phyloP scores from a whole-genome alignment of 306 rosid genomes.

The Ceratonia siliqua region DNA sequence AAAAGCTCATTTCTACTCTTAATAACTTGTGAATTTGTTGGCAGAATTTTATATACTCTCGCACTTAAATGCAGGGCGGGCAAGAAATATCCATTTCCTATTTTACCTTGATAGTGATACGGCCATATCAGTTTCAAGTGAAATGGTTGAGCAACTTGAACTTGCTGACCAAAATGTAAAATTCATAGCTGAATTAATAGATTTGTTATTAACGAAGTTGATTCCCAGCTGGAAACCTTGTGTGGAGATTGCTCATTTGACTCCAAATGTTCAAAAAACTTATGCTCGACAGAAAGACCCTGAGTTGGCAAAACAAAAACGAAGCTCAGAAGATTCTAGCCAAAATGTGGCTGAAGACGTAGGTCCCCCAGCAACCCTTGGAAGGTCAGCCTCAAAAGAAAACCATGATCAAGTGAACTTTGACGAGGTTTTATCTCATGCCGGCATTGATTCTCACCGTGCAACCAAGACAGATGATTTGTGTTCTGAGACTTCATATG shows the following conservation, averaged over 20 bases:
- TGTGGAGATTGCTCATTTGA: constrained; percentile 38
- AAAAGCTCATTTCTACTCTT: not conserved
- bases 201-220: constrained; percentile 41
- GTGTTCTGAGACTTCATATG: constrained; percentile 29
- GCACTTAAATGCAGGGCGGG: constrained; percentile 38
- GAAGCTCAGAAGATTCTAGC: not conserved
- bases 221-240: constrained; percentile 49
- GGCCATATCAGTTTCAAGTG: constrained; percentile 49
- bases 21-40: not conserved
- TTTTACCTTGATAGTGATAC: constrained; percentile 50
- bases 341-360: constrained; percentile 20
- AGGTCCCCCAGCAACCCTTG: not conserved
- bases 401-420: not conserved
- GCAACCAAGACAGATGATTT: constrained; percentile 31
- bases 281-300: constrained; percentile 5
- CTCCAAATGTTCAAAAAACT: constrained; percentile 9
- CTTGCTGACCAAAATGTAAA: constrained; percentile 42
- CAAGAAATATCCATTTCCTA: constrained; percentile 45
- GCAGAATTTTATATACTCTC: constrained; percentile 2
- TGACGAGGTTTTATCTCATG: constrained; percentile 27
- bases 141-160: constrained; percentile 54
- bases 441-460: constrained; percentile 11
- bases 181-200: constrained; percentile 50
- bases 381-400: constrained; percentile 12
- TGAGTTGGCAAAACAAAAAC: constrained; percentile 15